Evolutionary conservation across 257 asterid genomes (phyloP).

Genomic region (Thymus quinquecostatus): DNA sequence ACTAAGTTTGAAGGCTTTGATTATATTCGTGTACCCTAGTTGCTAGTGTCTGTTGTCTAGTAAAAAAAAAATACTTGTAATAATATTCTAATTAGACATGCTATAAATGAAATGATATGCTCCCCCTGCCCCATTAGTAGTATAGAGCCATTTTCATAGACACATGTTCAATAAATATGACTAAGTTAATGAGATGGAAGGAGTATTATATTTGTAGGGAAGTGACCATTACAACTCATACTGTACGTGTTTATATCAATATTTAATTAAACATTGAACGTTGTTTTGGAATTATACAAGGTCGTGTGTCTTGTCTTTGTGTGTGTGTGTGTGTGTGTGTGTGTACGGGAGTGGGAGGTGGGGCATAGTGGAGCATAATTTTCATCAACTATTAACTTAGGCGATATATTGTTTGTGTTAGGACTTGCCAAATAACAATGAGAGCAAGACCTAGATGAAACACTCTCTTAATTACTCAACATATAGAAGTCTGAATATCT

Average conservation of each 20-base stretch:
- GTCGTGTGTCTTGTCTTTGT: background rate
- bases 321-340: background rate
- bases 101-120: background rate
- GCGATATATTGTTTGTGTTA: background rate
- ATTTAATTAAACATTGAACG: no score
- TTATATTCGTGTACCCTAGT: background rate
- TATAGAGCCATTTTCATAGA: no score
- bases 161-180: no score
- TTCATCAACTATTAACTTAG: background rate
- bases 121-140: no score
- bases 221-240: background rate
- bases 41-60: background rate
- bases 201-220: background rate
- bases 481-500: background rate
- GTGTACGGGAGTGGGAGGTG: background rate
- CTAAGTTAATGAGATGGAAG: no score
- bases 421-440: slow-evolving; percentile 6
- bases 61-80: no score
- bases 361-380: background rate
- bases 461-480: background rate
- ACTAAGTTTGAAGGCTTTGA: background rate
- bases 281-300: background rate
- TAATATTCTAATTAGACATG: background rate
- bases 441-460: slow-evolving; percentile 22
- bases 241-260: slow-evolving; percentile 9